Percentiles rank a stretch among this genome's conserved stretches.
Conservation (phyloP, 495 filamentous ascomycete species). For the Podospora anserina region DNA sequence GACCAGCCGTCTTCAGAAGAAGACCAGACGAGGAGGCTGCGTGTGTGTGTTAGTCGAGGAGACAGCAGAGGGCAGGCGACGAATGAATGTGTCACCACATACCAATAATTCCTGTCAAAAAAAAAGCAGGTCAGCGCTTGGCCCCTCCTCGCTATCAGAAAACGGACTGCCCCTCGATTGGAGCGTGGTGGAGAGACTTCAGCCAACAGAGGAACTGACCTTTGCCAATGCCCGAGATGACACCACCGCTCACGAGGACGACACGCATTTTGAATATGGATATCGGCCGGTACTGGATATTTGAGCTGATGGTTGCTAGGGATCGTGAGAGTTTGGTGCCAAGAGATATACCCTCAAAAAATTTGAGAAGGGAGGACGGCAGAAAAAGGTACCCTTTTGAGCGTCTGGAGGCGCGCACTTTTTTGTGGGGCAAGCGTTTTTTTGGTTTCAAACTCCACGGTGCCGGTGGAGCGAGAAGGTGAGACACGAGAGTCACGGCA, state of each 20-base stretch:
- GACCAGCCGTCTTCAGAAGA: conserved; percentile 11
- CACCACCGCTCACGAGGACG: conserved; percentile 10
- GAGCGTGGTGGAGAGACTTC: neutral
- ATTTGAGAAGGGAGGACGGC: neutral
- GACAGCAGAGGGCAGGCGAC: neutral
- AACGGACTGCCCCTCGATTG: neutral
- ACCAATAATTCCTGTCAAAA: conserved; percentile 12
- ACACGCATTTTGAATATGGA: conserved; percentile 8
- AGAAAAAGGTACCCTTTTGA: neutral
- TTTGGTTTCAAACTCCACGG: neutral
- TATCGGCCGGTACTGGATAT: neutral
- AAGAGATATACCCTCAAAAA: neutral
- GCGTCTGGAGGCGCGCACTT: neutral
- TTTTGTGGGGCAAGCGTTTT: neutral
- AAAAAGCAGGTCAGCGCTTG: conserved; percentile 2
- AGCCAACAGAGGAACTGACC: neutral
- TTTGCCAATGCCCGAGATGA: conserved; percentile 10
- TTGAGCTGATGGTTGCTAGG: neutral
- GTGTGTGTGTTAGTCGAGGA: neutral
- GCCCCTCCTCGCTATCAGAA: neutral
- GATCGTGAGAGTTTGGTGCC: neutral
- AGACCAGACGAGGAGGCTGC: conserved; percentile 5
- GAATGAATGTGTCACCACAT: neutral
- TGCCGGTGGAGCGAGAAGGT: neutral
- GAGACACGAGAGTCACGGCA: neutral